These are phyloP conservation scores for Lichtheimia corymbifera DNA, from an alignment of 371 early-diverging fungal species.

Conservation along the genomic window DNA sequence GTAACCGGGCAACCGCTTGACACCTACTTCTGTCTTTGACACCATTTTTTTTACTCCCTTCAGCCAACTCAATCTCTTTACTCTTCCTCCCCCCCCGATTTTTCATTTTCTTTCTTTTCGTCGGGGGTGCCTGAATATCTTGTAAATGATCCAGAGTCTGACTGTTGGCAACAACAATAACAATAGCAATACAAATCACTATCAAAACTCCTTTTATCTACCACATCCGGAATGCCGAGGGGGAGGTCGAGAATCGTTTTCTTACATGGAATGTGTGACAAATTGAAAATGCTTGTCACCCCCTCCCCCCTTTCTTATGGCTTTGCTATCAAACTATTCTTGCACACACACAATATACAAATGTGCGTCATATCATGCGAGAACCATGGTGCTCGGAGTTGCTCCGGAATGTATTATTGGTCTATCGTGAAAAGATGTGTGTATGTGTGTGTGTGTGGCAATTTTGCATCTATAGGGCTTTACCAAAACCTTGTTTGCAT, in stretches of 20 bases:
- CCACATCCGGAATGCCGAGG: no score
- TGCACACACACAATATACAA: no score
- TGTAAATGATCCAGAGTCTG: neutral
- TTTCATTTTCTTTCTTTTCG: neutral
- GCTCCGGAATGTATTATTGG: no score
- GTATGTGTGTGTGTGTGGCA: no score
- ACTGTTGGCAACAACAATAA: neutral
- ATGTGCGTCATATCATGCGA: no score
- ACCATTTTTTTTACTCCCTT: neutral
- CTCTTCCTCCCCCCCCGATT: neutral
- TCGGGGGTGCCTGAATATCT: neutral
- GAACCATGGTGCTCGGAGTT: no score
- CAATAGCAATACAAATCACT: no score
- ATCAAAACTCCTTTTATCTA: no score
- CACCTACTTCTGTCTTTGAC: neutral
- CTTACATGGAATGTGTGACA: constrained; percentile 1
- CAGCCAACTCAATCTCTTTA: neutral
- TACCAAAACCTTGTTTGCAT: no score
- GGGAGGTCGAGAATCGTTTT: neutral
- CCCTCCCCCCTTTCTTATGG: neutral
- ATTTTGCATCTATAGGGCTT: no score
- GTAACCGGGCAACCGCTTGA: constrained; percentile 1
- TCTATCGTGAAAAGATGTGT: no score
- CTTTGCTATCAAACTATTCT: no score
- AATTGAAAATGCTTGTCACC: constrained; percentile 4